Evolutionary conservation across 805 yeast species (phyloP).

Genomic region (Tetrapisispora arboricola): DNA sequence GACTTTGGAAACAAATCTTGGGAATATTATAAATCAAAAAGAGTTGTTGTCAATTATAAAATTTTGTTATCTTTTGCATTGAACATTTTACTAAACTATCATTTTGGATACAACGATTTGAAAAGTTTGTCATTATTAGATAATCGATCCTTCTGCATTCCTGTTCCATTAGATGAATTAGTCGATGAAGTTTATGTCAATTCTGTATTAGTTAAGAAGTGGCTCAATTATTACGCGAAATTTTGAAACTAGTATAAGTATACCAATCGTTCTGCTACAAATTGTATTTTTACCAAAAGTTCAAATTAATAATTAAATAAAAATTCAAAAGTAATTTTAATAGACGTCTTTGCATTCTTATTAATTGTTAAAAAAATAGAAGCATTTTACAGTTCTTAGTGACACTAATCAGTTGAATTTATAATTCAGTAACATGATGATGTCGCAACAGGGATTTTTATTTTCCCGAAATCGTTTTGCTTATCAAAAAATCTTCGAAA

Average conservation of each 20-base stretch:
- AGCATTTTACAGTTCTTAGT: too few relatives aligned
- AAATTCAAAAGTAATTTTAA: too few relatives aligned
- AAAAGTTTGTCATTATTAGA: constrained; percentile 18
- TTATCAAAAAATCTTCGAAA: too few relatives aligned
- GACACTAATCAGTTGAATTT: too few relatives aligned
- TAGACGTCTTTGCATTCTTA: too few relatives aligned
- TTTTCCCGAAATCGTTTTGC: too few relatives aligned
- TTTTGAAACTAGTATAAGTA: background rate
- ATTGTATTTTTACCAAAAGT: too few relatives aligned
- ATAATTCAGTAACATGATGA: too few relatives aligned
- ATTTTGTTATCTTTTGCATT: constrained; percentile 31
- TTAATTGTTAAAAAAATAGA: too few relatives aligned
- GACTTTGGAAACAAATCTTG: constrained; percentile 11
- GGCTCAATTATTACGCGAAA: constrained; percentile 24
- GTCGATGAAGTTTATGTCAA: constrained; percentile 12
- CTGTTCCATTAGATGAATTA: constrained; percentile 14
- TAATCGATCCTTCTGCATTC: constrained; percentile 15
- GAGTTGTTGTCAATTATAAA: constrained; percentile 31
- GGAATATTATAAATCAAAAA: constrained; percentile 26
- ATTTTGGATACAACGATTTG: constrained; percentile 37
- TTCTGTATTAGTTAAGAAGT: constrained; percentile 19
- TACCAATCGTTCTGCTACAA: background rate
- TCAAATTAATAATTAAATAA: too few relatives aligned
- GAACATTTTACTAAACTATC: constrained; percentile 38
- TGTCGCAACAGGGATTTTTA: too few relatives aligned